These are phyloP conservation scores for Rhododendron williamsianum DNA, from an alignment of 148 eudicot genomes.

Conservation along the genomic window DNA sequence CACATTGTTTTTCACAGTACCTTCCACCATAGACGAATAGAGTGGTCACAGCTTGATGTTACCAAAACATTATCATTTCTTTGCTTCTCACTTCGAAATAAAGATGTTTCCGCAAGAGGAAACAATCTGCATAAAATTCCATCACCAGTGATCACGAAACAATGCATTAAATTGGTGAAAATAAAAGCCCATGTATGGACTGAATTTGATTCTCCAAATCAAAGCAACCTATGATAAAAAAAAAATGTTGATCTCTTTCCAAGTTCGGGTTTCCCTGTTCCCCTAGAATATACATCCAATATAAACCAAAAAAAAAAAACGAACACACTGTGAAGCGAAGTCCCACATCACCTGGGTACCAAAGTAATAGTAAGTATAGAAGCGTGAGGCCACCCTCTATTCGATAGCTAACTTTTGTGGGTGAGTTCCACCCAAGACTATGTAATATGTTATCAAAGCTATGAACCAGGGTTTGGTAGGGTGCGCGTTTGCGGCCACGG, in stretches of 20 bases:
- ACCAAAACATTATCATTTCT: slow-evolving; percentile 42
- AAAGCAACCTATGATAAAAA: background rate
- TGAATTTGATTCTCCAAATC: background rate
- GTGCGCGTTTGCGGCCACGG: background rate
- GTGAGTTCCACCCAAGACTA: too few relatives aligned
- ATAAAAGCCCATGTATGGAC: background rate
- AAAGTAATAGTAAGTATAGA: background rate
- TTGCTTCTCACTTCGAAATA: slow-evolving; percentile 34
- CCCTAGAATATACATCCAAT: background rate
- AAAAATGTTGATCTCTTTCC: background rate
- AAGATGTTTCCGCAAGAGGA: slow-evolving; percentile 35
- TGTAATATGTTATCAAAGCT: too few relatives aligned
- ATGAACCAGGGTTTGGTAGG: background rate
- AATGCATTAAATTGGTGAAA: background rate
- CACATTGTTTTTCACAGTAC: slow-evolving; percentile 23
- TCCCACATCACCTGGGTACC: background rate
- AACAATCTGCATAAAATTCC: slow-evolving; percentile 42
- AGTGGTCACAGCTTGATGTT: slow-evolving; percentile 69
- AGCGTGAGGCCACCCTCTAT: background rate
- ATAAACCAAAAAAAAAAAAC: background rate
- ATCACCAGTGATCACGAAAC: slow-evolving; percentile 4
- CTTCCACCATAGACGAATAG: slow-evolving; percentile 81
- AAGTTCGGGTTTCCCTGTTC: background rate
- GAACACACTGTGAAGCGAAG: background rate
- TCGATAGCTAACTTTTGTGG: too few relatives aligned